Percentiles rank a stretch among this genome's conserved stretches.
Conservation (phyloP, 73 alveolate genomes). For the Tetrahymena elliotti region DNA sequence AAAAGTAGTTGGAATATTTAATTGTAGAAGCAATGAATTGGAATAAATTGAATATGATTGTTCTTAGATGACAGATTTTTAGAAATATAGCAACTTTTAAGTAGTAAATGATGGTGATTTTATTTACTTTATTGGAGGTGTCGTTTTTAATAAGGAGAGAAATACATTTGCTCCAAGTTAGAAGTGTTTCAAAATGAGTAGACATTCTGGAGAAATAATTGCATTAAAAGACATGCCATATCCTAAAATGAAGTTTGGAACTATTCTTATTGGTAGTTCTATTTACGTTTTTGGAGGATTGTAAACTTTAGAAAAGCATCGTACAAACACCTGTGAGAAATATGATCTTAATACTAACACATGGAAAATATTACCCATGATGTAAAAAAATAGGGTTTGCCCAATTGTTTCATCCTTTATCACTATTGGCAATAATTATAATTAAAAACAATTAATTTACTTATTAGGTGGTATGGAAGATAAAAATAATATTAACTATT, state of each 20-base stretch:
- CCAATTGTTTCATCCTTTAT: background rate
- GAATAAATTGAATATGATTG: background rate
- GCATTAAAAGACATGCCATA: background rate
- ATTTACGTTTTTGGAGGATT: background rate
- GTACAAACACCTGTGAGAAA: background rate
- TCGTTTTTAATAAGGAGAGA: background rate
- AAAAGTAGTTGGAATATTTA: background rate
- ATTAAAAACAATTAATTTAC: background rate
- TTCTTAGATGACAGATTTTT: background rate
- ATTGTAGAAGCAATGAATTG: background rate
- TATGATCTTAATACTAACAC: background rate
- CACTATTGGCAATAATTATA: background rate
- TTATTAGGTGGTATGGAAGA: background rate
- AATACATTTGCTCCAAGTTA: background rate
- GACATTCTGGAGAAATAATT: background rate
- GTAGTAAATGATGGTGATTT: background rate
- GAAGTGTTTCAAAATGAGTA: background rate
- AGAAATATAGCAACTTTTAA: background rate
- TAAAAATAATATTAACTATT: background rate
- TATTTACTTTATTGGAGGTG: background rate
- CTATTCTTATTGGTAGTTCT: background rate
- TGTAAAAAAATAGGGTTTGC: background rate
- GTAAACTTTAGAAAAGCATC: background rate
- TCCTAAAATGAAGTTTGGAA: background rate
- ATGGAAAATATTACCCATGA: background rate